These are phyloP conservation scores for Boletus nobilissimus DNA, from an alignment of 1,284 basidiomycete species.

Conservation along the genomic window DNA sequence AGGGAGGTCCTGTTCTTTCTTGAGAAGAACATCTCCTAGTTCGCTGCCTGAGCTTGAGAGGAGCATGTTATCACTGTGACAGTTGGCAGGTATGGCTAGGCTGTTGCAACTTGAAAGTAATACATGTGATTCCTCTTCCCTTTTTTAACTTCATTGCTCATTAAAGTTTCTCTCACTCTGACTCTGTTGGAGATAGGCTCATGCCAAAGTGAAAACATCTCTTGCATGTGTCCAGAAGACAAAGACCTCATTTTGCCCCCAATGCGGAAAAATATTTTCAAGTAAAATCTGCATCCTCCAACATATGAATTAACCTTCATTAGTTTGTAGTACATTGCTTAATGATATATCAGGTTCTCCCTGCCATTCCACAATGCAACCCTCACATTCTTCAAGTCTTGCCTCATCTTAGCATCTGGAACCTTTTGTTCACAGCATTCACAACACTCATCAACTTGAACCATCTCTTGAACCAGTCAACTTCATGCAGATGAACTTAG, in stretches of 20 bases:
- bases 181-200: too few species aligned
- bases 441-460: neutral
- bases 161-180: neutral
- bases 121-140: too few species aligned
- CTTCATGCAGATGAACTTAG: too few species aligned
- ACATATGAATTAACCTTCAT: constrained; percentile 16
- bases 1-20: too few species aligned
- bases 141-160: too few species aligned
- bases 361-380: too few species aligned
- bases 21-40: too few species aligned
- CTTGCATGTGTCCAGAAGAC: neutral
- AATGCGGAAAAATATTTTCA: constrained; percentile 8
- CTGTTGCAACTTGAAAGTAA: too few species aligned
- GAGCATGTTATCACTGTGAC: too few species aligned
- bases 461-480: neutral
- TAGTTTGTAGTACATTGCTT: neutral
- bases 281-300: neutral
- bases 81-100: too few species aligned
- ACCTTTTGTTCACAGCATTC: neutral
- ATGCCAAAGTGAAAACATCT: constrained; percentile 16
- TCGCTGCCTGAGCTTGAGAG: too few species aligned
- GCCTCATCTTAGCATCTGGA: too few species aligned
- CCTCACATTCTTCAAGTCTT: neutral
- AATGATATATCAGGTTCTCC: neutral
- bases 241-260: constrained; percentile 3